Evolutionary conservation across 306 rosid species (phyloP), one percentile per base, ranked within the genome.

Genomic region (Cicer yamashitae): DNA sequence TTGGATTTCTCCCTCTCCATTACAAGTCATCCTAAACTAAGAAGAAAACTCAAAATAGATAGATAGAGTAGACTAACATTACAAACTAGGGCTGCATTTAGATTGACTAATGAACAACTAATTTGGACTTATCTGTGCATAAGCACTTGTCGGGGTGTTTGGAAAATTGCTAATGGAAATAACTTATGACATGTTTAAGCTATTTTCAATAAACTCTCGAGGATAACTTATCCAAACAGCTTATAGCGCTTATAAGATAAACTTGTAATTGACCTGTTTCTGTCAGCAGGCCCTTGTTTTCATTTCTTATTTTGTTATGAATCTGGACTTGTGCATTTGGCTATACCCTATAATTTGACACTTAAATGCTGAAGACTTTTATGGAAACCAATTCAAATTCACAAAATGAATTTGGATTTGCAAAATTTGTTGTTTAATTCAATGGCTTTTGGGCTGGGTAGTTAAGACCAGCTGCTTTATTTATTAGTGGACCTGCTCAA

Each of bases 391-490:
- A 34, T 77, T 59, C 34, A 13, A 15, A 18, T 60, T 71, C 62
- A 71, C 43, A 56, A 40, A 40, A 41, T 56, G 41, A 57, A 44
- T 71, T 56, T 6, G 43, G 51, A 54, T 54, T 39, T 71, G 66
- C 54, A 56, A 18, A 70, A 70, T 52, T 53, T 53, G 63, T 72
- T 72, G 54, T 43, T 57, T 72, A 57, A 41, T 43, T 20, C 18
- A 9, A 7, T 70, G 30, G 14, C 7, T 53, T 39, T 71, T 54
- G 53, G 8, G 54, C 41, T 37, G 20, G 10, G 11, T 52, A 52
- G 75, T 53, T 69, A 39, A 14, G 34, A 52, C 64, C 51, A 6
- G 64, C 40, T 1, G 15, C 53, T 18, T 17, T 71, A 39, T 72
- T 43, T 72, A 43, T 57, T 13, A 22, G 44, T 57, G 57, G 67